Evolutionary conservation across 306 rosid genomes (phyloP), one percentile per base, ranked within the genome.

Genomic region (Leucaena leucocephala): DNA sequence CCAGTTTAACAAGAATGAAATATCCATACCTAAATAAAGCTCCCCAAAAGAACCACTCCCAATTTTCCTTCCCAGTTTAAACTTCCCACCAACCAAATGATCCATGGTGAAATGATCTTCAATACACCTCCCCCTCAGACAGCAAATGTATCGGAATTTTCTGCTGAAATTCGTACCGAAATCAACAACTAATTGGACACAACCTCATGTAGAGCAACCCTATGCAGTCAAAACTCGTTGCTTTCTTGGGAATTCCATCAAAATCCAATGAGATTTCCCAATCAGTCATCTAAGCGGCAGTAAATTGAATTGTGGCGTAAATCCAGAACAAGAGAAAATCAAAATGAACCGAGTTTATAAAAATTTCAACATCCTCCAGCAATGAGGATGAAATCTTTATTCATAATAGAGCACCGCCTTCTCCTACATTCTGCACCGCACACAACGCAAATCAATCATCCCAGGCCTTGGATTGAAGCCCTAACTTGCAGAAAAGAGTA

Each of bases 1-100:
- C 36, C 42, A 57, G 72, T 40, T 27, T 2, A 76, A 46, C 46
- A 62, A 61, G 27, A n/a, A 65, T 42, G 34, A 44, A 35, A 67
- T 16, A 48, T 15, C 10, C 80, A 50, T 65, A 91, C 99, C 99
- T 84, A 96, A 79, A 88, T 93, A 96, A 58, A 96, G 99, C 88
- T 96, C 99, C 77, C 99, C 99, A 82, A 96, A 96, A 77, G 99
- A 96, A 64, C 99, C 99, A 84, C 99, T 93, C 34, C 99, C 99
- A 82, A 96, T 96, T 87, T 96, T 96, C 96, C 97, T 92, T 61
- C 99, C 99, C 49, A 96, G 86, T 83, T 93, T 96, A 81, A 96
- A 96, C 87, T 93, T 93, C 38, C 96, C 98, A 82, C 76, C 98
- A 88, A 96, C 83, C 77, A 90, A 94, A 80, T 89, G 98, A 77